A percentile compares a stretch with the other conserved stretches of the same genome.
phyloP scores from a whole-genome alignment of 148 eudicot species.

The Vaccinium myrtillus region DNA sequence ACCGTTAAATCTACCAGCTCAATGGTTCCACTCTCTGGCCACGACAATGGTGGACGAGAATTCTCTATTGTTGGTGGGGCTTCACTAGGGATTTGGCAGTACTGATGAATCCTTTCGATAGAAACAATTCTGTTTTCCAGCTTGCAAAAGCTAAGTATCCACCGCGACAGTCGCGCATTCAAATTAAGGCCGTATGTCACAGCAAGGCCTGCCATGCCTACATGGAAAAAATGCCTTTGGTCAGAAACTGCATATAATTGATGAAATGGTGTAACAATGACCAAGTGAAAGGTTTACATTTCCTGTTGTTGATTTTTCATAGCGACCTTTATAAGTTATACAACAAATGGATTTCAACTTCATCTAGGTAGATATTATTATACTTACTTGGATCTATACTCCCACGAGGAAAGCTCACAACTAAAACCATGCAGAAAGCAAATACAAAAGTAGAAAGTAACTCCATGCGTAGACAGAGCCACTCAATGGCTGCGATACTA shows the following conservation, averaged over 20 bases:
- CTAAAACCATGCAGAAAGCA: slow-evolving; percentile 93
- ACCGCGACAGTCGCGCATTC: slow-evolving; percentile 91
- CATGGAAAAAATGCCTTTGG: slow-evolving; percentile 14
- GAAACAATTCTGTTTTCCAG: slow-evolving; percentile 98
- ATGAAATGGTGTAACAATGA: background rate
- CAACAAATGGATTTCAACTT: background rate
- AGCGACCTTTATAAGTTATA: background rate
- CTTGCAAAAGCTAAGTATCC: slow-evolving; percentile 99
- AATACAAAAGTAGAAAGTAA: slow-evolving; percentile 82
- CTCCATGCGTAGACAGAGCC: slow-evolving; percentile 97
- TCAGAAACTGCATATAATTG: slow-evolving; percentile 11
- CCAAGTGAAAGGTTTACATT: background rate
- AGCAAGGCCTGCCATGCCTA: slow-evolving; percentile 99
- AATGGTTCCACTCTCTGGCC: slow-evolving; percentile 90
- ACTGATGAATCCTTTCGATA: slow-evolving; percentile 91
- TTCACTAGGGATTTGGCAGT: slow-evolving; percentile 84
- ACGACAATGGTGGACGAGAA: slow-evolving; percentile 63
- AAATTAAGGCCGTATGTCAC: slow-evolving; percentile 93
- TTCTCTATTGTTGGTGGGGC: slow-evolving; percentile 72
- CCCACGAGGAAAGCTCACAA: slow-evolving; percentile 72
- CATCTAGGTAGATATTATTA: background rate
- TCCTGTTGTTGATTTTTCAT: background rate
- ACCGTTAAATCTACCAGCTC: slow-evolving; percentile 82
- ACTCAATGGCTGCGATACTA: slow-evolving; percentile 90
- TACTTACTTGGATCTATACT: slow-evolving; percentile 87